Conservation (phyloP, 345 rosid species). For the Camelina neglecta region DNA sequence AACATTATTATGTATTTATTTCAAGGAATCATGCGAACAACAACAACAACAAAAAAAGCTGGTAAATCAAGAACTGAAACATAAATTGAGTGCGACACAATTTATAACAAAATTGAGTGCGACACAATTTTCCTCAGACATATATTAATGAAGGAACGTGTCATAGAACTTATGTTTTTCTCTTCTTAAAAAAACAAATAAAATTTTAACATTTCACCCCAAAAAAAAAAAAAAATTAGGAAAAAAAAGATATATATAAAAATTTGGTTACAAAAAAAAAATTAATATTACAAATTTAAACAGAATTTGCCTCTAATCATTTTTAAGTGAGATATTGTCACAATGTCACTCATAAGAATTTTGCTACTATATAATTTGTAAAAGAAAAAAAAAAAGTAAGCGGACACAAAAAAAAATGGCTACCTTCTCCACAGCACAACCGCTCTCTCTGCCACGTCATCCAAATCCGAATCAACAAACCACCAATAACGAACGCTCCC, state of each 20-base stretch:
- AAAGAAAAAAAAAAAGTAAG: neutral
- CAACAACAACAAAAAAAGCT: too few species aligned
- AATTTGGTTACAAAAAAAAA: too few species aligned
- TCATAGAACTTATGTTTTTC: neutral
- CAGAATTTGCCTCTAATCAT: too few species aligned
- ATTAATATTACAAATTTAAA: too few species aligned
- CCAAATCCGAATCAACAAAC: slow-evolving; percentile 41
- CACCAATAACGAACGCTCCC: slow-evolving; percentile 46
- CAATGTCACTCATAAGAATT: neutral
- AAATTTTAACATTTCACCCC: too few species aligned
- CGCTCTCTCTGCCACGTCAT: slow-evolving; percentile 49
- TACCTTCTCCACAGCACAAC: slow-evolving; percentile 37
- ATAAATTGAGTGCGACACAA: too few species aligned
- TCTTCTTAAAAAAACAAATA: neutral
- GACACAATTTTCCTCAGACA: too few species aligned
- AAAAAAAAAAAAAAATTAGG: too few species aligned
- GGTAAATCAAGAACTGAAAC: neutral
- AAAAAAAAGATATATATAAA: too few species aligned
- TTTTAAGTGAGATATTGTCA: too few species aligned
- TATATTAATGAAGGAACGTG: neutral
- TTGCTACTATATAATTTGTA: neutral
- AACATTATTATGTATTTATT: neutral
- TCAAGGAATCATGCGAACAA: neutral
- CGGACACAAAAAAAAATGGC: slow-evolving; percentile 20
- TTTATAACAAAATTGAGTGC: too few species aligned